These are phyloP conservation scores for Gossypium trilobum DNA, from an alignment of 441 rosid species.

Conservation along the genomic window DNA sequence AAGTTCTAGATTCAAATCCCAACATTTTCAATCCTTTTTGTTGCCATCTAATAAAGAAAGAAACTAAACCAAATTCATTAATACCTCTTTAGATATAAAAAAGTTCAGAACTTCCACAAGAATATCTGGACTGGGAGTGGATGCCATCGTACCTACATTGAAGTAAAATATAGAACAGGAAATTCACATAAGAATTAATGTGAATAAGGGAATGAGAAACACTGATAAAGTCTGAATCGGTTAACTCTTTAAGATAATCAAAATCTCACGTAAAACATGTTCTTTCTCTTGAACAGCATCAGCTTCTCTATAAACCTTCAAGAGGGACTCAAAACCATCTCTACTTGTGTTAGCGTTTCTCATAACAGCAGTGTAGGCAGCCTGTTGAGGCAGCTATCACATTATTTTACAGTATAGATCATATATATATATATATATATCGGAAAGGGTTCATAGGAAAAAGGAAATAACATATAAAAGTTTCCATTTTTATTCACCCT, in stretches of 20 bases:
- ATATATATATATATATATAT: not conserved
- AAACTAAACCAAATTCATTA: not conserved
- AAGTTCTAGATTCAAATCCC: not conserved
- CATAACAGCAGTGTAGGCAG: constrained; percentile 80
- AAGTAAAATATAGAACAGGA: not conserved
- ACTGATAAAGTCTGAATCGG: not conserved
- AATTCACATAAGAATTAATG: not conserved
- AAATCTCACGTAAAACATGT: constrained; percentile 54
- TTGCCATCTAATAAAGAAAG: not conserved
- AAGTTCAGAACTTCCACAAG: constrained; percentile 65
- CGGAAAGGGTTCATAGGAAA: not conserved
- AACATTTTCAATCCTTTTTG: not conserved
- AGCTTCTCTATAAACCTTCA: constrained; percentile 76
- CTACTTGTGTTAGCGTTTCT: constrained; percentile 52
- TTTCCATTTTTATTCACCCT: not conserved
- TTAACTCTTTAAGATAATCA: not conserved
- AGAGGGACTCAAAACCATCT: constrained; percentile 64
- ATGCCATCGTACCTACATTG: constrained; percentile 57
- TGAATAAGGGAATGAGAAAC: not conserved
- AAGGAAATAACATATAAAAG: not conserved
- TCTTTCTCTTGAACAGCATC: constrained; percentile 90
- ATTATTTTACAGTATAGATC: not conserved
- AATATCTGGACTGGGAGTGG: constrained; percentile 52
- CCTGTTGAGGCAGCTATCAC: constrained; percentile 39
- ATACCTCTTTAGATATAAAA: constrained; percentile 70